Base-by-base conservation (phyloP, 139 green algal genomes). In the Yamagishiella unicocca region DNA sequence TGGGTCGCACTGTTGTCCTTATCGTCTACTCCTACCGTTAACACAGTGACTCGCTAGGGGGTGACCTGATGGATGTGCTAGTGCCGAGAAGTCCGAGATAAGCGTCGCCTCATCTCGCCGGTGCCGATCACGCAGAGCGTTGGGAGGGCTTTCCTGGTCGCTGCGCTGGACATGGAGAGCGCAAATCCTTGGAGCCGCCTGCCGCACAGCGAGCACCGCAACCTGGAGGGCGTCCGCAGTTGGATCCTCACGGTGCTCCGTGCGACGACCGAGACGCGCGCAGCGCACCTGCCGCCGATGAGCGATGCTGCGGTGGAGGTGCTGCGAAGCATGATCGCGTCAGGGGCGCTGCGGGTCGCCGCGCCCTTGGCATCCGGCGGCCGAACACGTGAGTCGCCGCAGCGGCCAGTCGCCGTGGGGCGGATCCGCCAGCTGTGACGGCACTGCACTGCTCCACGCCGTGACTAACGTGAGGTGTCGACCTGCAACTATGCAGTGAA, bases 181-280 rank as follows among this genome's bases (percentile, higher is more conserved):
- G 55, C 43, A 54, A 95, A 95, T 83, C 93, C 93, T 21, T 94
- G 89, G 90, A 91, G 76, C 64, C 85, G 92, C 29, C 85, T 94
- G 77, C 92, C 90, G 14, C 78, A 81, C 88, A 85, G 80, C 33
- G 85, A 92, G 82, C 85, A 91, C 81, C 80, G 88, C 53, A 89
- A 31, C 50, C 54, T 92, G 72, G 71, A 93, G n/a, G 88, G 84
- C 29, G 43, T 91, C 3, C 54, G 80, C 29, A 40, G 45, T 38
- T 94, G 91, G 91, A 43, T 94, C 66, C 53, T 85, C 1, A 75
- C 82, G 50, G 53, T 71, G 46, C 64, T 86, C 31, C 62, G 84
- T 7, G 72, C 88, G 4, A 35, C 80, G 19, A 33, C 80, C n/a
- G 87, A 88, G 33, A 83, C 72, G 6, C 80, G 71, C 7, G 27